phyloP scores from a whole-genome alignment of 1,284 basidiomycete genomes.

The Leccinum griseonigrum region DNA sequence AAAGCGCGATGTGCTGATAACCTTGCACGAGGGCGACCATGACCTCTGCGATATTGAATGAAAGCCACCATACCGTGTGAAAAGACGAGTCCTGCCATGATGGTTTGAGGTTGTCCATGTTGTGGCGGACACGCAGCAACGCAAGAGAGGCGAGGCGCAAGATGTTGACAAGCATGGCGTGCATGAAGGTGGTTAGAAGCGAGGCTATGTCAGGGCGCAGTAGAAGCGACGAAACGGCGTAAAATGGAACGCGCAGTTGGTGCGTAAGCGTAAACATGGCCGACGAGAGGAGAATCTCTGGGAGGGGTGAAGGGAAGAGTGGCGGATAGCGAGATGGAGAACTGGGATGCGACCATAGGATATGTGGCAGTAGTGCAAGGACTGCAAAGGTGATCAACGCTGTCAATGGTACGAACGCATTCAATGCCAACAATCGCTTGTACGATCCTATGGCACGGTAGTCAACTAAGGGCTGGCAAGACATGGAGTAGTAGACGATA shows the following conservation, averaged over 20 bases:
- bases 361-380: constrained; percentile 46
- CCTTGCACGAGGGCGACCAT: constrained; percentile 62
- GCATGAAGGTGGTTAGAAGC: constrained; percentile 46
- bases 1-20: constrained; percentile 62
- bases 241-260: constrained; percentile 52
- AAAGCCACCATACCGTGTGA: constrained; percentile 68
- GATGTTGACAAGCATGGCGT: constrained; percentile 49
- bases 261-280: constrained; percentile 61
- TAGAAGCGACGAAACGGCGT: constrained; percentile 32
- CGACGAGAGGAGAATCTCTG: constrained; percentile 56
- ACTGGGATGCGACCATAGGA: constrained; percentile 41
- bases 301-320: constrained; percentile 55
- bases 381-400: constrained; percentile 46
- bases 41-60: constrained; percentile 65
- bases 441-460: constrained; percentile 54
- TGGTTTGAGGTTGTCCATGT: constrained; percentile 42
- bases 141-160: constrained; percentile 56
- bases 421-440: constrained; percentile 46
- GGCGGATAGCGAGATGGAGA: constrained; percentile 40
- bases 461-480: constrained; percentile 7
- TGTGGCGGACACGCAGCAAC: constrained; percentile 49
- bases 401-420: constrained; percentile 56
- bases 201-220: constrained; percentile 36
- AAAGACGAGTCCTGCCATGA: constrained; percentile 61
- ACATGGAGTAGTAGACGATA: constrained; percentile 1